phyloP scores from a whole-genome alignment of 2,329 filamentous ascomycete genomes.

The Scedosporium dehoogii region DNA sequence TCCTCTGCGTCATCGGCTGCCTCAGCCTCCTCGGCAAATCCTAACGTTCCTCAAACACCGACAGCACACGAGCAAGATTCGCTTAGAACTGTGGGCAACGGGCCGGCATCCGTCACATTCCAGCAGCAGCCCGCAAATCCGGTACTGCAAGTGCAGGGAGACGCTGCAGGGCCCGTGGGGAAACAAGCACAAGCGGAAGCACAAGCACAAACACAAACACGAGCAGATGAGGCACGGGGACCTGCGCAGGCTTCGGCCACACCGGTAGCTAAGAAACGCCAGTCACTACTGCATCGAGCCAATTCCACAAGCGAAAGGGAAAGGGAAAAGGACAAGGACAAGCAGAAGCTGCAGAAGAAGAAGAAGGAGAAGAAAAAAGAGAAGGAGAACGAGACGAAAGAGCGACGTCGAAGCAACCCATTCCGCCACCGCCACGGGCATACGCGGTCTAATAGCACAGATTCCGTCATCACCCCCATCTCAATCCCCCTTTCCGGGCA shows the following conservation, averaged over 20 bases:
- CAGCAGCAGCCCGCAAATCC: background rate
- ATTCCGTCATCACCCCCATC: background rate
- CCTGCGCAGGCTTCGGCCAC: background rate
- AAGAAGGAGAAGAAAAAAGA: background rate
- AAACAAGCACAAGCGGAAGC: background rate
- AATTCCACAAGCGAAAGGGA: conserved; percentile 2
- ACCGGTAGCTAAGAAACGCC: background rate
- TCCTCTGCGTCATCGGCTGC: background rate
- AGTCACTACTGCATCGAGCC: background rate
- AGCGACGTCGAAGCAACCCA: background rate
- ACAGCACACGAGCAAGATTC: background rate
- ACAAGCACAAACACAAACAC: background rate
- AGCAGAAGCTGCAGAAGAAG: conserved; percentile 7
- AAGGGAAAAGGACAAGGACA: conserved; percentile 1
- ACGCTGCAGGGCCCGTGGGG: background rate
- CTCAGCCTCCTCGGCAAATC: background rate
- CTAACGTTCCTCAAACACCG: background rate
- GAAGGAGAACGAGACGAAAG: conserved; percentile 2
- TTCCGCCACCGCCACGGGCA: background rate
- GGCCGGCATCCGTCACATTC: background rate
- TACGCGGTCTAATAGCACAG: conserved; percentile 1
- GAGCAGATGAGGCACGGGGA: background rate
- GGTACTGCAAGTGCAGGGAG: background rate
- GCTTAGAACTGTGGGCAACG: background rate
- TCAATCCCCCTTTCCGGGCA: background rate